These are phyloP conservation scores for Chlamydomonas asymmetrica DNA, from an alignment of 139 green algal species.

Conservation along the genomic window DNA sequence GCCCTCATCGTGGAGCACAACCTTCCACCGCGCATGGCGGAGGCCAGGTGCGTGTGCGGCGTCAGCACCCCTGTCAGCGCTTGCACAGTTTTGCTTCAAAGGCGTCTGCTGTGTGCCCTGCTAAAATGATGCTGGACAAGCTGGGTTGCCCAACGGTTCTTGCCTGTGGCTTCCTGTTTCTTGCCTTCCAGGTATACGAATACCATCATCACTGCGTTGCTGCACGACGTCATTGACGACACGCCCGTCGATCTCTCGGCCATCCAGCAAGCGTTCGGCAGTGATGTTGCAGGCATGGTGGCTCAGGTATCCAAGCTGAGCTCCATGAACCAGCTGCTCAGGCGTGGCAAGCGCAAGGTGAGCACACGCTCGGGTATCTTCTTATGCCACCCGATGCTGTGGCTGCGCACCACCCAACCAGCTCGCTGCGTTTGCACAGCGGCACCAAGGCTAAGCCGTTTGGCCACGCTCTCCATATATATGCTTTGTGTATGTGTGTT, in stretches of 20 bases:
- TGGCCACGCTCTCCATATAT: neutral
- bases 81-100: too few species aligned
- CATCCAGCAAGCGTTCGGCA: slow-evolving; percentile 72
- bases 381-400: neutral
- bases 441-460: neutral
- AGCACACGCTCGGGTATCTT: neutral
- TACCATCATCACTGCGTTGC: slow-evolving; percentile 83
- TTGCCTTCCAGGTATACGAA: too few species aligned
- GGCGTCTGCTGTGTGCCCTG: too few species aligned
- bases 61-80: too few species aligned
- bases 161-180: too few species aligned
- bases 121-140: too few species aligned
- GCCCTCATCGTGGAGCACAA: slow-evolving; percentile 87
- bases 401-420: neutral
- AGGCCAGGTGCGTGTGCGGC: slow-evolving; percentile 23
- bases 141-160: too few species aligned
- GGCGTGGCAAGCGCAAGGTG: slow-evolving; percentile 63
- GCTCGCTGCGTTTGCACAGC: neutral
- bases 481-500: neutral
- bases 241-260: slow-evolving; percentile 51
- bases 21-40: slow-evolving; percentile 38
- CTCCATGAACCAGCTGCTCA: slow-evolving; percentile 87
- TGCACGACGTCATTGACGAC: slow-evolving; percentile 97
- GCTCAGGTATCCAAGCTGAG: slow-evolving; percentile 78
- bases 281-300: slow-evolving; percentile 76